A percentile compares a stretch with the other conserved stretches of the same genome.
These are phyloP conservation scores for Zygosaccharomyces gambellarensis DNA, from an alignment of 805 yeast genomes.

Conservation along the genomic window DNA sequence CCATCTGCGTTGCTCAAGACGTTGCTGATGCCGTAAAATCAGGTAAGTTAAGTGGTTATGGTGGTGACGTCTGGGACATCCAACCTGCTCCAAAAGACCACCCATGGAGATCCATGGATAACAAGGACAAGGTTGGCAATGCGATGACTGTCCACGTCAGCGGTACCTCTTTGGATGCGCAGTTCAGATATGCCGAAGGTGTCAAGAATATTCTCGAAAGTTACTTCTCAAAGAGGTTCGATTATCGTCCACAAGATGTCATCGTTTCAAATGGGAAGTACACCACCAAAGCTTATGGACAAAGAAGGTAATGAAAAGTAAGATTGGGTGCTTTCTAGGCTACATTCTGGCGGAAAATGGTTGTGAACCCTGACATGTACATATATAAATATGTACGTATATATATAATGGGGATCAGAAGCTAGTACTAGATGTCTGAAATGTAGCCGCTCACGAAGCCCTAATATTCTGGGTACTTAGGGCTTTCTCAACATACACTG, in stretches of 20 bases:
- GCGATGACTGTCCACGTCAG: slow-evolving; percentile 48
- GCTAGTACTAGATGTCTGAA: neutral
- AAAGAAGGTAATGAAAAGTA: slow-evolving; percentile 34
- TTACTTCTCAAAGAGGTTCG: slow-evolving; percentile 67
- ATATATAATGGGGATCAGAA: neutral
- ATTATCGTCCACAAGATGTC: slow-evolving; percentile 72
- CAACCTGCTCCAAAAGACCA: slow-evolving; percentile 77
- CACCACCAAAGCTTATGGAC: slow-evolving; percentile 64
- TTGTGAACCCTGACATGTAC: neutral
- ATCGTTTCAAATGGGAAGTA: slow-evolving; percentile 63
- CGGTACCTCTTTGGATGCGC: slow-evolving; percentile 68
- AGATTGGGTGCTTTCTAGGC: too few species aligned
- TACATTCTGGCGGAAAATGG: too few species aligned
- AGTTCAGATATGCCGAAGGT: slow-evolving; percentile 66
- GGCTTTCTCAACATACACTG: too few species aligned
- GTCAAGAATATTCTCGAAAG: slow-evolving; percentile 59
- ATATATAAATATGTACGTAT: neutral
- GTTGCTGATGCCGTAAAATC: slow-evolving; percentile 67
- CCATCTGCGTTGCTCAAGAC: slow-evolving; percentile 66
- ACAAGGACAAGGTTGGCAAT: slow-evolving; percentile 67
- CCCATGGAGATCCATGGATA: slow-evolving; percentile 70
- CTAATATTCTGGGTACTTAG: too few species aligned
- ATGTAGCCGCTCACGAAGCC: too few species aligned
- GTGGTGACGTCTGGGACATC: slow-evolving; percentile 84
- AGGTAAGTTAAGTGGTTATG: slow-evolving; percentile 73